phyloP scores from a whole-genome alignment of 805 yeast genomes.

The Kodamaea neixiangensis region DNA sequence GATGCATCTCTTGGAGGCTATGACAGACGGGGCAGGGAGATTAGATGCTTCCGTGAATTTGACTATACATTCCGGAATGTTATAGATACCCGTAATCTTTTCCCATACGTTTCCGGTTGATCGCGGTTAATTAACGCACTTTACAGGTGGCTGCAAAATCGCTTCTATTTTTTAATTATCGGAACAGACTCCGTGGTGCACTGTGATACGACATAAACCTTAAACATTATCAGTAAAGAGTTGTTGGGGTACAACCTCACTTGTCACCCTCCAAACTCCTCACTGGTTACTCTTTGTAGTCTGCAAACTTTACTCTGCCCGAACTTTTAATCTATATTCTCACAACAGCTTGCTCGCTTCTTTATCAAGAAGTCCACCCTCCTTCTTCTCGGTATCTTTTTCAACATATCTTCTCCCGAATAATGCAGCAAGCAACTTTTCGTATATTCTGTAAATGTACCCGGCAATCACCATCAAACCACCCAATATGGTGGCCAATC shows the following conservation, averaged over 20 bases:
- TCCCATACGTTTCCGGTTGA: background rate
- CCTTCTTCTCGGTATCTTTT: conserved; percentile 48
- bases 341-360: background rate
- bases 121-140: background rate
- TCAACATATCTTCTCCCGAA: conserved; percentile 60
- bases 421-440: conserved; percentile 48
- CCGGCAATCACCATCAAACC: conserved; percentile 73
- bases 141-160: background rate
- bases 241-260: too few relatives aligned
- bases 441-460: conserved; percentile 62
- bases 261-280: background rate
- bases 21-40: background rate
- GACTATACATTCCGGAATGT: background rate
- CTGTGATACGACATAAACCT: too few relatives aligned
- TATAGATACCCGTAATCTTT: background rate
- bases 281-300: background rate
- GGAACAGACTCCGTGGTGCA: too few relatives aligned
- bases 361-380: conserved; percentile 24
- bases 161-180: background rate
- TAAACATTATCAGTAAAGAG: too few relatives aligned
- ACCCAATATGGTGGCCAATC: conserved; percentile 79
- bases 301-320: too few relatives aligned
- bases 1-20: background rate
- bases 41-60: background rate
- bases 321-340: background rate